phyloP scores from a whole-genome alignment of 2,329 filamentous ascomycete genomes.

The Neopestalotiopsis rosae region DNA sequence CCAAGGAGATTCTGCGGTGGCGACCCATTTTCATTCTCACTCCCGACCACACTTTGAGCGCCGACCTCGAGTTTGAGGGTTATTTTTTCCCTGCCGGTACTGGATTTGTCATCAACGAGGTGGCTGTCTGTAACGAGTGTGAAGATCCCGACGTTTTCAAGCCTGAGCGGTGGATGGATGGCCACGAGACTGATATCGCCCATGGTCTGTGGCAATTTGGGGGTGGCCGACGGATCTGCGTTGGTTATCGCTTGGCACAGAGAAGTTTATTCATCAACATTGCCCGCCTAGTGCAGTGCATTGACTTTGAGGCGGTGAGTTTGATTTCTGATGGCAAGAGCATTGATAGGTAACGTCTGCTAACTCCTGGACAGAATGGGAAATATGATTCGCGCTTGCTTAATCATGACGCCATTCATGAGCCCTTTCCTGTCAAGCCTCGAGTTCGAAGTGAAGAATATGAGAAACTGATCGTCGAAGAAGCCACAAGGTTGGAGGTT shows the following conservation, averaged over 20 bases:
- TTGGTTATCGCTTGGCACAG: constrained; percentile 6
- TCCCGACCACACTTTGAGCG: constrained; percentile 1
- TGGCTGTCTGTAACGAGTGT: background rate
- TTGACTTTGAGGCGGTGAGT: background rate
- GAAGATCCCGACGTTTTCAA: constrained; percentile 2
- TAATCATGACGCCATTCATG: background rate
- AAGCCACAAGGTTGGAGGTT: background rate
- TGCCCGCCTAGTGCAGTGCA: constrained; percentile 5
- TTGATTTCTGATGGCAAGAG: background rate
- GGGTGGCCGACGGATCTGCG: constrained; percentile 4
- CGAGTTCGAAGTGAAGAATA: background rate
- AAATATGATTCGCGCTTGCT: background rate
- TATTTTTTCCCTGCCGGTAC: background rate
- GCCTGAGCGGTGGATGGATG: constrained; percentile 4
- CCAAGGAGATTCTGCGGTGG: constrained; percentile 6
- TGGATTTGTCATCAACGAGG: constrained; percentile 6
- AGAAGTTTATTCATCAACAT: constrained; percentile 11
- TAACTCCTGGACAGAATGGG: background rate
- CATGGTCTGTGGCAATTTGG: constrained; percentile 10
- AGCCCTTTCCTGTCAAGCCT: constrained; percentile 5
- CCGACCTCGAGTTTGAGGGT: constrained; percentile 1
- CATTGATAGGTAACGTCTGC: background rate
- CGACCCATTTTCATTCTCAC: background rate
- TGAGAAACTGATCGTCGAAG: background rate
- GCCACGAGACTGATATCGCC: constrained; percentile 9